A percentile compares a stretch with the other conserved stretches of the same genome.
Evolutionary conservation across 495 filamentous ascomycete species (phyloP).

Genomic region (Penicillium paxilli): DNA sequence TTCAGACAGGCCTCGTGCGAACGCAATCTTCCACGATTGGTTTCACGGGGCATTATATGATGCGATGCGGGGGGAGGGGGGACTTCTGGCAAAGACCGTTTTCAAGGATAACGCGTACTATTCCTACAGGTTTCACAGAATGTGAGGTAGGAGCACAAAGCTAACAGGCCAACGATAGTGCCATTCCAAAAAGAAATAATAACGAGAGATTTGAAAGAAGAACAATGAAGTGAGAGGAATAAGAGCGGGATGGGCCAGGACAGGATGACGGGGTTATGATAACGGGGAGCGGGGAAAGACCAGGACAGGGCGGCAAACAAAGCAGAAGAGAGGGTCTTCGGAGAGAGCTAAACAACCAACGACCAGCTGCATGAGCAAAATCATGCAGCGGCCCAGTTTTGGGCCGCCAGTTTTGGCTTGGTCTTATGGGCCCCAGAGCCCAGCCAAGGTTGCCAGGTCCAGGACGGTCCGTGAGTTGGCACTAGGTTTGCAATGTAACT

Average conservation of each 20-base stretch:
- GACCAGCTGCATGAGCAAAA: background rate
- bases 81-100: background rate
- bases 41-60: slow-evolving; percentile 35
- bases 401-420: background rate
- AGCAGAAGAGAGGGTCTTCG: background rate
- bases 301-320: background rate
- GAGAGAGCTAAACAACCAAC: background rate
- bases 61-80: background rate
- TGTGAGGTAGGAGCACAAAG: background rate
- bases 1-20: slow-evolving; percentile 49
- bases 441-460: background rate
- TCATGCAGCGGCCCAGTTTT: slow-evolving; percentile 3
- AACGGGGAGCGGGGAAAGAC: slow-evolving; percentile 1
- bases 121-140: background rate
- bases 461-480: slow-evolving; percentile 6
- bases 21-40: slow-evolving; percentile 40
- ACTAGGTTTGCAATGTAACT: slow-evolving; percentile 13
- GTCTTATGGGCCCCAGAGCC: background rate
- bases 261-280: slow-evolving; percentile 9
- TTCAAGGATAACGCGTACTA: background rate
- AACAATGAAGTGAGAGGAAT: background rate
- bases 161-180: background rate
- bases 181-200: background rate
- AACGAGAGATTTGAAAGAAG: background rate
- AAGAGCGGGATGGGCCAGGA: background rate